A percentile compares a stretch with the other conserved stretches of the same genome.
phyloP scores from a whole-genome alignment of 805 yeast genomes.

The Hemisphaericaspora nanyangensis region DNA sequence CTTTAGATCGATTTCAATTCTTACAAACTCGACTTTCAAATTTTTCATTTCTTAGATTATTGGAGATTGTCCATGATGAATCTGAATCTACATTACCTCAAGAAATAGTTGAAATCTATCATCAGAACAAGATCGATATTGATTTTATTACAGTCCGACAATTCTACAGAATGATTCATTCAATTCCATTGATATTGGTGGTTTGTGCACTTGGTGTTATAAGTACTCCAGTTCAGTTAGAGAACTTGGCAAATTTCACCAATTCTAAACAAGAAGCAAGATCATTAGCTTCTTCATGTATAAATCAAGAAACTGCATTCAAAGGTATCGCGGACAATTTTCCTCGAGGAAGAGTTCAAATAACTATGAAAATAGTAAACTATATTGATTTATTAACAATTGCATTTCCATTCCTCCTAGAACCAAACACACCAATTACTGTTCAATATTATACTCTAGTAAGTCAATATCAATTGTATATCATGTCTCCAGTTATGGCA shows the following conservation, averaged over 20 bases:
- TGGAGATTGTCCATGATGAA: conserved; percentile 8
- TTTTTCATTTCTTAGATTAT: conserved; percentile 16
- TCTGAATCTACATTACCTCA: conserved; percentile 4
- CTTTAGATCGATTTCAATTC: conserved; percentile 22
- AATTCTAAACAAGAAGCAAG: conserved; percentile 26
- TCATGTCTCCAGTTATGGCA: conserved; percentile 24
- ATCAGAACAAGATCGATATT: conserved; percentile 14
- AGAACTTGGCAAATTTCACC: conserved; percentile 26
- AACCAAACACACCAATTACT: conserved; percentile 13
- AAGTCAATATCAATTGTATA: conserved; percentile 25
- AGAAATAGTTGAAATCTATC: conserved; percentile 8
- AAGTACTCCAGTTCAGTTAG: conserved; percentile 28
- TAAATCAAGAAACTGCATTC: conserved; percentile 9
- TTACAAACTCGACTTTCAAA: conserved; percentile 15
- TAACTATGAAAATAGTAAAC: conserved; percentile 19
- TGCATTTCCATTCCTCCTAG: conserved; percentile 18
- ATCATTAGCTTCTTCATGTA: conserved; percentile 17
- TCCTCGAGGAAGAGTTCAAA: conserved; percentile 16
- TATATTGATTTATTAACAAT: conserved; percentile 18
- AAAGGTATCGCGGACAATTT: conserved; percentile 9
- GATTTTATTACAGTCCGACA: conserved; percentile 16
- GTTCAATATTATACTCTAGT: conserved; percentile 19
- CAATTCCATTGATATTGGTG: conserved; percentile 22
- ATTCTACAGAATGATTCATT: conserved; percentile 16
- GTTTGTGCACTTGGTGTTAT: conserved; percentile 32